Base-by-base conservation (phyloP, 2,329 filamentous ascomycete species). In the Grosmannia clavigera region DNA sequence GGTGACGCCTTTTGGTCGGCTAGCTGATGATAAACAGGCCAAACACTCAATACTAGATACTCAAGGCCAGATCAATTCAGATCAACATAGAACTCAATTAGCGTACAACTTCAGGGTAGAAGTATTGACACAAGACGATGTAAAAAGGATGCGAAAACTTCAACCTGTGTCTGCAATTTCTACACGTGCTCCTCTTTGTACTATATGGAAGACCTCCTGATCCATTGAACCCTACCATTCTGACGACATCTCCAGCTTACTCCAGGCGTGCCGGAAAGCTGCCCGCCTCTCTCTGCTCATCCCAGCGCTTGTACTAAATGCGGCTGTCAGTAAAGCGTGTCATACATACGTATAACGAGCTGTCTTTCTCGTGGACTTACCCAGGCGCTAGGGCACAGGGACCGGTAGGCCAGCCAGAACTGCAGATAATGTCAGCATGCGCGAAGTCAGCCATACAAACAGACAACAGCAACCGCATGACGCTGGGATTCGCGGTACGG, bases 351-450 rank as follows among this genome's bases (percentile, higher is more conserved):
- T 9, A 31, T 19, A 16, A 5, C 16, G 33, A 31, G 25, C 11
- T 1, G 3, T 2, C 31, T 16, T 4, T 29, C 14, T 19, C 50
- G 50, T 22, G 10, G 29, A 65, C 65, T 61, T 65, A 66, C 65
- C 65, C 94, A 99, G 72, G 85, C 83, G 75, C 88, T 94, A 69
- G 95, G 94, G 87, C 95, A 99, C 67, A 99, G 86, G 68, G 94
- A 96, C 76, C 90, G 87, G 83, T 96, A 99, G 69, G 94, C 91
- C 71, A 95, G 84, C 82, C 85, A 90, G 83, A 99, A 99, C 92
- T 99, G 69, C 33, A 35, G 60, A 58, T 65, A 70, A 58, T 71
- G 65, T 70, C 64, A 69, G 65, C 53, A 62, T 16, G n/a, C 5
- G 10, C n/a, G 10, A 11, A 11, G 11, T 19, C 12, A 25, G 1